phyloP scores from a whole-genome alignment of 1,284 basidiomycete genomes.

The Mycena citricolor region DNA sequence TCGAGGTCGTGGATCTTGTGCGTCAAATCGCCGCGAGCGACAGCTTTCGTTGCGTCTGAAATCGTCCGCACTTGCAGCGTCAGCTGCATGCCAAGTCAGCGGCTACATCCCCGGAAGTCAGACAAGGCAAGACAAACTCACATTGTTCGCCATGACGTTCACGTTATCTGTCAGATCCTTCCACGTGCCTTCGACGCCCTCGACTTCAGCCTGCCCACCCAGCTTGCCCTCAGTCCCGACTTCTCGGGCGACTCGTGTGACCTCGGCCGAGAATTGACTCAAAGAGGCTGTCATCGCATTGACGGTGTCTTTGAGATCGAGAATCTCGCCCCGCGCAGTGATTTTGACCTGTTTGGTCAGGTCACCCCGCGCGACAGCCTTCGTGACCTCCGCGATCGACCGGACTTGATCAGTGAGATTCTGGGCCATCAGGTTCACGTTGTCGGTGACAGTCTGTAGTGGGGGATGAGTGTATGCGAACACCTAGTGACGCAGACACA shows the following conservation, averaged over 20 bases:
- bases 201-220: constrained; percentile 84
- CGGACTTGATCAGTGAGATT: constrained; percentile 93
- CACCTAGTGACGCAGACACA: constrained; percentile 5
- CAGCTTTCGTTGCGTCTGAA: constrained; percentile 91
- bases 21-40: constrained; percentile 91
- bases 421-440: constrained; percentile 89
- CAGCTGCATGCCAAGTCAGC: constrained; percentile 56
- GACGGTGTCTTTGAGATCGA: constrained; percentile 84
- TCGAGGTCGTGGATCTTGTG: constrained; percentile 92
- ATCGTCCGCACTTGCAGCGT: constrained; percentile 96
- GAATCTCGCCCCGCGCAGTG: constrained; percentile 87
- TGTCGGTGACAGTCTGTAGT: constrained; percentile 65
- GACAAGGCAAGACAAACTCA: constrained; percentile 36
- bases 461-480: constrained; percentile 1
- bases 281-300: constrained; percentile 91
- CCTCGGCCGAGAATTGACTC: constrained; percentile 86
- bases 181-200: constrained; percentile 96
- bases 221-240: constrained; percentile 91
- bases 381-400: constrained; percentile 83
- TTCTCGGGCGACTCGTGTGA: constrained; percentile 68
- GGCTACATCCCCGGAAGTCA: constrained; percentile 6
- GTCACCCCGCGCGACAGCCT: constrained; percentile 88
- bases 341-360: constrained; percentile 90
- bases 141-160: constrained; percentile 85
- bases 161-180: constrained; percentile 96